Evolutionary conservation across 768 basidiomycete species (phyloP).

Genomic region (Paxillus ammoniavirescens): DNA sequence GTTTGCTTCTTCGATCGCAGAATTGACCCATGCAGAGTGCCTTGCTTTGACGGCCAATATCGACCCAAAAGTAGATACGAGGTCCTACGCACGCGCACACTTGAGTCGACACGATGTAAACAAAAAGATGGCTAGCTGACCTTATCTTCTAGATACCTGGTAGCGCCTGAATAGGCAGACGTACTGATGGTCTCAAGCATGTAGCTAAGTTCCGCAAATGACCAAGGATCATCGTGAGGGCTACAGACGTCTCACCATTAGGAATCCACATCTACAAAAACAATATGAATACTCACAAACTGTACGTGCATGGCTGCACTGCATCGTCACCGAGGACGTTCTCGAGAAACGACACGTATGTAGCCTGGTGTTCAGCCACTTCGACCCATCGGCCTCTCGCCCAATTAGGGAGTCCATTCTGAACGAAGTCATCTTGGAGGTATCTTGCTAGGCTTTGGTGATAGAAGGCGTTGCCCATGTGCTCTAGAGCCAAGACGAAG

Average conservation of each 20-base stretch:
- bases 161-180: slow-evolving; percentile 58
- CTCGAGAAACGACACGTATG: slow-evolving; percentile 55
- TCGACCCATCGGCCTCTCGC: slow-evolving; percentile 50
- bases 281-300: slow-evolving; percentile 41
- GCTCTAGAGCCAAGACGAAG: slow-evolving; percentile 48
- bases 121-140: slow-evolving; percentile 31
- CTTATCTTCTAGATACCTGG: slow-evolving; percentile 43
- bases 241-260: slow-evolving; percentile 18
- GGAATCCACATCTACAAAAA: neutral
- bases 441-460: slow-evolving; percentile 42
- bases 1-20: slow-evolving; percentile 44
- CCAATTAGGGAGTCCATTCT: slow-evolving; percentile 48
- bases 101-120: neutral
- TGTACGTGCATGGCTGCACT: slow-evolving; percentile 57
- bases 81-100: slow-evolving; percentile 22
- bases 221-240: slow-evolving; percentile 43
- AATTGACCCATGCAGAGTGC: slow-evolving; percentile 63
- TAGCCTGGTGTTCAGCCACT: slow-evolving; percentile 52
- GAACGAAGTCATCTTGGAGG: slow-evolving; percentile 42
- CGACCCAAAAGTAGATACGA: slow-evolving; percentile 52
- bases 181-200: slow-evolving; percentile 55
- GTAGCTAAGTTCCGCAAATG: slow-evolving; percentile 50
- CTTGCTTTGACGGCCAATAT: slow-evolving; percentile 61
- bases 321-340: slow-evolving; percentile 43
- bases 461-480: slow-evolving; percentile 49